A percentile compares a stretch with the other conserved stretches of the same genome.
These are phyloP conservation scores for Pichia sp. DNA, from an alignment of 1,139 yeast species.

Conservation along the genomic window DNA sequence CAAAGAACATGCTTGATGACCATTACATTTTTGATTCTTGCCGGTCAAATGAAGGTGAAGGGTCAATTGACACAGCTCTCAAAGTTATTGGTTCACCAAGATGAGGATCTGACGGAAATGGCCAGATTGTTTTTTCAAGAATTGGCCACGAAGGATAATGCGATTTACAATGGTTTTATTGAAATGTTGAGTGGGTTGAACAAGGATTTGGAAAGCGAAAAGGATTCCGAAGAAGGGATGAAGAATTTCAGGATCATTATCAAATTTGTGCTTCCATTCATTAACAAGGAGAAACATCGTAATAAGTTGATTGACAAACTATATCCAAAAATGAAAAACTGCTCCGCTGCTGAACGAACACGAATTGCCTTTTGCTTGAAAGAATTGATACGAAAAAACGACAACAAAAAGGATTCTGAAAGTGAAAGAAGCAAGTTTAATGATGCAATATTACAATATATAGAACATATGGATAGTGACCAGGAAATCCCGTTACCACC, in stretches of 20 bases:
- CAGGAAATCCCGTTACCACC: no score
- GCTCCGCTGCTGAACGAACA: constrained; percentile 45
- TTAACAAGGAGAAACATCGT: constrained; percentile 87
- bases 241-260: constrained; percentile 59
- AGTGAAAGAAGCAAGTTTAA: constrained; percentile 18
- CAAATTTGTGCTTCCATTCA: constrained; percentile 71
- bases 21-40: constrained; percentile 87
- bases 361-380: constrained; percentile 69
- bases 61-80: constrained; percentile 99
- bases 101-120: constrained; percentile 83
- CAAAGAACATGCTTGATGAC: constrained; percentile 97
- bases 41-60: constrained; percentile 96
- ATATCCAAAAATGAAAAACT: constrained; percentile 44
- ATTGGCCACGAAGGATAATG: constrained; percentile 91
- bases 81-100: constrained; percentile 82
- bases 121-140: constrained; percentile 88
- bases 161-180: constrained; percentile 92
- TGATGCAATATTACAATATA: constrained; percentile 14
- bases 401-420: constrained; percentile 20
- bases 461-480: no score
- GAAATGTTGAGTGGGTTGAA: constrained; percentile 91
- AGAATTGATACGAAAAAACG: constrained; percentile 23
- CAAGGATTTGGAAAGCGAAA: constrained; percentile 50
- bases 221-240: constrained; percentile 28
- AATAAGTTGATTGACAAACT: constrained; percentile 79